Percentiles rank a stretch among this genome's conserved stretches.
phyloP scores from a whole-genome alignment of 1,284 basidiomycete species.

The Apiotrichum sp. region DNA sequence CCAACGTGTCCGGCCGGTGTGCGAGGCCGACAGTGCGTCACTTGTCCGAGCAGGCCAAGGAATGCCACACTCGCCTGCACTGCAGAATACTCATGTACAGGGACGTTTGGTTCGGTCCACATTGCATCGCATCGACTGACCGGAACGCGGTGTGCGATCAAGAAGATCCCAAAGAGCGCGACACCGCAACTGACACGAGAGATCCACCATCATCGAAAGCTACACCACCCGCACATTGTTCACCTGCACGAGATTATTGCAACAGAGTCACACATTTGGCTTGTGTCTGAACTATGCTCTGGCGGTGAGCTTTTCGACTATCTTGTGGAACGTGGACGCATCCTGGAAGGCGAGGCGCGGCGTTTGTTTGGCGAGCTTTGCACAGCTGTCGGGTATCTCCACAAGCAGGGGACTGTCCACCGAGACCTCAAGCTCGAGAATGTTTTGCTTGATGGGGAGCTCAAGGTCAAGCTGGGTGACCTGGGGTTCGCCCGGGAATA shows the following conservation, averaged over 20 bases:
- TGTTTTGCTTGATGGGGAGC: constrained; percentile 78
- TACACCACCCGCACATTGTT: constrained; percentile 90
- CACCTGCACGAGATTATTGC: constrained; percentile 98
- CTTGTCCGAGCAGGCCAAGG: not conserved
- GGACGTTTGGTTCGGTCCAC: constrained; percentile 87
- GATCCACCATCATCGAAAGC: constrained; percentile 93
- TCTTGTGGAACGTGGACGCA: constrained; percentile 84
- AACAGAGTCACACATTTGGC: constrained; percentile 91
- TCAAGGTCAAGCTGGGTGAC: constrained; percentile 85
- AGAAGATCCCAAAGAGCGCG: constrained; percentile 92
- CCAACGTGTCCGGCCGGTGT: not conserved
- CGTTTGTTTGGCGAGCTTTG: constrained; percentile 87
- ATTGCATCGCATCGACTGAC: constrained; percentile 88
- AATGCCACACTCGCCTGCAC: not conserved
- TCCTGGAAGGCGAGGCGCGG: constrained; percentile 74
- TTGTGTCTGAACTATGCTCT: constrained; percentile 91
- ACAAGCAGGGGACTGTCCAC: constrained; percentile 83
- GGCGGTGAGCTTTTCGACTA: constrained; percentile 98
- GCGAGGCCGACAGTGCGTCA: not conserved
- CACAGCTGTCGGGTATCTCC: constrained; percentile 87
- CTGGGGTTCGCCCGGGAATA: constrained; percentile 96
- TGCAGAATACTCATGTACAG: constrained; percentile 47
- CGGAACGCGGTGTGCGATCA: constrained; percentile 84
- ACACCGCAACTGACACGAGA: constrained; percentile 87
- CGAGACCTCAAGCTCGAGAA: constrained; percentile 96